These are phyloP conservation scores for Pyrenochaeta sp. DNA, from an alignment of 2,329 filamentous ascomycete species.

Conservation along the genomic window DNA sequence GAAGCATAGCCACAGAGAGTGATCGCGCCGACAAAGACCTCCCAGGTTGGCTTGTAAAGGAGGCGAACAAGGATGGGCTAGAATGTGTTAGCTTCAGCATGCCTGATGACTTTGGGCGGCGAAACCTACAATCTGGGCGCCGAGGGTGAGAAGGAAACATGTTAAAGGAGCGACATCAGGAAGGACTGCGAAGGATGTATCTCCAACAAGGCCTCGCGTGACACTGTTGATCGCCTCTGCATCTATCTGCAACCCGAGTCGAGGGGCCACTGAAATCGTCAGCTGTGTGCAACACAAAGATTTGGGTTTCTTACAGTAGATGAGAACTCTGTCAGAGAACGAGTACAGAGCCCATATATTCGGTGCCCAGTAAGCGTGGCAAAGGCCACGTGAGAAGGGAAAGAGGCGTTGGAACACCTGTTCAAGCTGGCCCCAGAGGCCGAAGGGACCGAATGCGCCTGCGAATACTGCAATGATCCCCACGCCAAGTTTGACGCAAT, in stretches of 20 bases:
- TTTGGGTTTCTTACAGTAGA: slow-evolving; percentile 68
- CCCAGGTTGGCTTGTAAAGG: slow-evolving; percentile 81
- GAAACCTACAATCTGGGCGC: slow-evolving; percentile 76
- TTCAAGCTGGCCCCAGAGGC: slow-evolving; percentile 77
- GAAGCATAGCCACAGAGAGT: slow-evolving; percentile 95
- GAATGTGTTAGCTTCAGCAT: slow-evolving; percentile 13
- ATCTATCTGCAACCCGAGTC: slow-evolving; percentile 76
- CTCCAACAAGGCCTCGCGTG: slow-evolving; percentile 89
- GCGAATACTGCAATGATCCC: slow-evolving; percentile 76
- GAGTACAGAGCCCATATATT: slow-evolving; percentile 98
- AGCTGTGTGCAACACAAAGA: not conserved
- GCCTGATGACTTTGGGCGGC: slow-evolving; percentile 1
- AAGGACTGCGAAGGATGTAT: slow-evolving; percentile 91
- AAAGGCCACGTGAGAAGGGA: slow-evolving; percentile 90
- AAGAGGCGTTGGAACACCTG: slow-evolving; percentile 88
- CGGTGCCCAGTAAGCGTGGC: slow-evolving; percentile 98
- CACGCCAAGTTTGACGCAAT: slow-evolving; percentile 81
- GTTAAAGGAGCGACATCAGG: slow-evolving; percentile 81
- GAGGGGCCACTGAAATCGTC: slow-evolving; percentile 73
- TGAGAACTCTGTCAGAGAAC: slow-evolving; percentile 82
- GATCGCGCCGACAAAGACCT: slow-evolving; percentile 85
- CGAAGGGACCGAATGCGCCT: slow-evolving; percentile 90
- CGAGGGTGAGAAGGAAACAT: slow-evolving; percentile 83
- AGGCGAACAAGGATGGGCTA: slow-evolving; percentile 73
- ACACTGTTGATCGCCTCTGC: slow-evolving; percentile 82